These are phyloP conservation scores for Peniophora sp. DNA, from an alignment of 1,284 basidiomycete genomes.

Conservation along the genomic window DNA sequence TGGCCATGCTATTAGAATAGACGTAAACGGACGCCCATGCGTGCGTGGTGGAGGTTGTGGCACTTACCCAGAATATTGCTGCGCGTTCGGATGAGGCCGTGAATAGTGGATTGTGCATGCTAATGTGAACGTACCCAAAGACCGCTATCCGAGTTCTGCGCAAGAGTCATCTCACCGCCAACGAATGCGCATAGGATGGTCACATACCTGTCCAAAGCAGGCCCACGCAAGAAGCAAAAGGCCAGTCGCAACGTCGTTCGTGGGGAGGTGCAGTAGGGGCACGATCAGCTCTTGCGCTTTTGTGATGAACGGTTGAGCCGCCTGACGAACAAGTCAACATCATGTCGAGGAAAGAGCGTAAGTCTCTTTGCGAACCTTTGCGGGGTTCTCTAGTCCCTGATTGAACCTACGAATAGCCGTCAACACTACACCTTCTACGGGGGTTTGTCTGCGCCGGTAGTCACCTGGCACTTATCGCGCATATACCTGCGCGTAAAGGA, in stretches of 20 bases:
- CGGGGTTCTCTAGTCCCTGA: not conserved
- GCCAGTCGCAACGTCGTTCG: conserved; percentile 28
- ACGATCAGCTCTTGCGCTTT: conserved; percentile 32
- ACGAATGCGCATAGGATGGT: not conserved
- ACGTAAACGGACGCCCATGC: no score
- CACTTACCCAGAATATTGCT: conserved; percentile 18
- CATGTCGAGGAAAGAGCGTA: not conserved
- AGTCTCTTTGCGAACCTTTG: not conserved
- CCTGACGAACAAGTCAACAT: conserved; percentile 7
- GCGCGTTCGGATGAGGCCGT: not conserved
- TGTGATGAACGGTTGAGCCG: conserved; percentile 30
- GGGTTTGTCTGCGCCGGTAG: not conserved
- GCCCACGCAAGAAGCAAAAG: conserved; percentile 30
- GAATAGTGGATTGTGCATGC: conserved; percentile 1
- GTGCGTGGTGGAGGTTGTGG: no score
- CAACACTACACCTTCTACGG: not conserved
- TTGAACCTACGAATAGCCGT: conserved; percentile 1
- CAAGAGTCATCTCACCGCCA: not conserved
- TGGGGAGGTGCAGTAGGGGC: conserved; percentile 29
- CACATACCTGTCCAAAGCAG: conserved; percentile 24
- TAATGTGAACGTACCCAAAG: conserved; percentile 21
- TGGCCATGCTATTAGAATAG: conserved; percentile 22
- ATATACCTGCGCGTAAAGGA: conserved; percentile 19
- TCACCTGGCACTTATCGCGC: conserved; percentile 24
- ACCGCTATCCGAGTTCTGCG: conserved; percentile 28